Base-by-base conservation (phyloP, 306 rosid genomes). In the Sesbania bispinosa region DNA sequence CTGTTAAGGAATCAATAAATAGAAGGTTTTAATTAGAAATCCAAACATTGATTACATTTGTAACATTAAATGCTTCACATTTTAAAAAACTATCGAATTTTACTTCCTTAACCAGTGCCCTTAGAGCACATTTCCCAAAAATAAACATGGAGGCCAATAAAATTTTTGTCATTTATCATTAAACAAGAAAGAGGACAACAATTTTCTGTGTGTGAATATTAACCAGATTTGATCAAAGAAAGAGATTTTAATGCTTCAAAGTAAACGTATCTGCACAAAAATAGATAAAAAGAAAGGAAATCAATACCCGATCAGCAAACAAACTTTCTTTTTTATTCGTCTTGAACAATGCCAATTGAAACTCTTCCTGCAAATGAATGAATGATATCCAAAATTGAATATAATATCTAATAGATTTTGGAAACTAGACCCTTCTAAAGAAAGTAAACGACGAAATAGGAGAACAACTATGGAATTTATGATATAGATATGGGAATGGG, bases 251-350 rank as follows among this genome's bases (percentile, higher is more conserved):
- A 41, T 54, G 32, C 33, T 43, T 51, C 59, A 47, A 73, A 48
- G 50, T 35, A 54, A 77, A 38, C 21, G 53, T 30, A 62, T 60
- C n/a, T 60, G 60, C 16, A 42, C 7, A 24, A 33, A 54, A 24
- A 66, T 14, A 54, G 20, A 29, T 3, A 14, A 62, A 83, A 51
- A 24, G 58, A 33, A 48, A 60, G n/a, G 36, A 77, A 52, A 43
- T 29, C 39, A 78, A 52, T 91, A 95, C 99, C 93, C 99, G 87
- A 78, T 95, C 99, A 42, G 96, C 97, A 50, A 95, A 95, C 65
- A 95, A 57, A 78, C 99, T 95, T 82, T 95, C 99, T 79, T 95
- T 95, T 80, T 95, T 95, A 74, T 90, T 95, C 23, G 99, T 95
- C 90, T 91, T 95, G 85, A 95, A 95, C 57, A 95, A 69, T 1